Evolutionary conservation across 371 early-diverging fungal species (phyloP).

Genomic region (Cokeromyces recurvatus): DNA sequence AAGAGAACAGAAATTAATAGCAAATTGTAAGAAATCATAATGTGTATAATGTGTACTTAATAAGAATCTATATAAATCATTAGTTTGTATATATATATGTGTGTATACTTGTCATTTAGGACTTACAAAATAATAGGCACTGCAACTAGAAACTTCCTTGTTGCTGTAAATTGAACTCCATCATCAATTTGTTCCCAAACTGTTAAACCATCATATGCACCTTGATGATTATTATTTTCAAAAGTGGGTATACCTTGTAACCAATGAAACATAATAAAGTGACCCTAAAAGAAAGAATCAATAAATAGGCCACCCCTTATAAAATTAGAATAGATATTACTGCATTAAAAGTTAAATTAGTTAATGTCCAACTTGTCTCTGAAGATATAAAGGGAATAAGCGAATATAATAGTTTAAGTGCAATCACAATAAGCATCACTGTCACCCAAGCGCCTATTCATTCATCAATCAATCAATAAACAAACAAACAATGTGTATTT

Average conservation of each 20-base stretch:
- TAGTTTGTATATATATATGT: too few relatives aligned
- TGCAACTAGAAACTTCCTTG: constrained; percentile 89
- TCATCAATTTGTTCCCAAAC: constrained; percentile 98
- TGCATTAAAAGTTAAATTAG: constrained; percentile 84
- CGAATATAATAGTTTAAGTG: constrained; percentile 72
- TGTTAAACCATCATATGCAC: constrained; percentile 87
- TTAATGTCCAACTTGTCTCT: constrained; percentile 93
- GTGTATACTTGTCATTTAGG: background rate
- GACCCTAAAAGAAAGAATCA: constrained; percentile 54
- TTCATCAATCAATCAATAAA: too few relatives aligned
- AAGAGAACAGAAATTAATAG: constrained; percentile 77
- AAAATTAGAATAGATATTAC: constrained; percentile 44
- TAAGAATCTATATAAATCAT: constrained; percentile 72
- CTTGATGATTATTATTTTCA: constrained; percentile 73
- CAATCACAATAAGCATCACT: constrained; percentile 67
- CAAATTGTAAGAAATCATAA: constrained; percentile 84
- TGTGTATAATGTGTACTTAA: constrained; percentile 91
- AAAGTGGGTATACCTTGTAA: constrained; percentile 89
- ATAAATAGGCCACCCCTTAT: background rate
- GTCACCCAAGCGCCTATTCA: constrained; percentile 86
- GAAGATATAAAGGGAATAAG: constrained; percentile 83
- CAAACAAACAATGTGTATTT: background rate
- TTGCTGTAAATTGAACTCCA: constrained; percentile 91
- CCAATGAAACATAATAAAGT: constrained; percentile 94
- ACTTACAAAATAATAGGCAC: constrained; percentile 88